Evolutionary conservation across 83 land plant genomes (phyloP).

Genomic region (Thuja plicata): DNA sequence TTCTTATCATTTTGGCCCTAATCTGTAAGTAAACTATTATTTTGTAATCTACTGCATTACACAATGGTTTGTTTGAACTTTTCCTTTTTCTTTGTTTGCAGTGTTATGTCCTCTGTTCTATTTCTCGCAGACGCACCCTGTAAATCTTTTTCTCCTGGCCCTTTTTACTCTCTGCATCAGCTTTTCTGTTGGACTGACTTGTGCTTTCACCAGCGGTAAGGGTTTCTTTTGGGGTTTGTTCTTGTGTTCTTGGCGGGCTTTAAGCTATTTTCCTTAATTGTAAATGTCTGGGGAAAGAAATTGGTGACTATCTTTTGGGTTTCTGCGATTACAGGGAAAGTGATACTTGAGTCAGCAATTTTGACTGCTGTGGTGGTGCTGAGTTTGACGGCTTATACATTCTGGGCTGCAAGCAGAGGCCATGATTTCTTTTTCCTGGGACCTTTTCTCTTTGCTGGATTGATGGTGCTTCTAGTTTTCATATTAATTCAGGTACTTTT

Average conservation of each 20-base stretch:
- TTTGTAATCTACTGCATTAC: too few relatives aligned
- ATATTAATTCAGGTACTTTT: conserved; percentile 54
- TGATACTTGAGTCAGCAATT: conserved; percentile 67
- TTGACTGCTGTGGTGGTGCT: conserved; percentile 52
- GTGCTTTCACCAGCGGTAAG: conserved; percentile 72
- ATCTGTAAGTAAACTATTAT: too few relatives aligned
- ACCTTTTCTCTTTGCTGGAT: conserved; percentile 52
- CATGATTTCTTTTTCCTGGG: conserved; percentile 73
- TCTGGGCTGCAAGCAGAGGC: conserved; percentile 75
- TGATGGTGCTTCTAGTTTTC: conserved; percentile 46
- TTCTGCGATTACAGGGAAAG: conserved; percentile 37
- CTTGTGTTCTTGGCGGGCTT: background rate
- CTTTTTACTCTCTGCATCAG: conserved; percentile 72
- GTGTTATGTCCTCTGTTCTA: conserved; percentile 70
- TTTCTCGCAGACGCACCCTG: conserved; percentile 71
- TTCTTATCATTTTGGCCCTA: too few relatives aligned
- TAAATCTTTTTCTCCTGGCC: conserved; percentile 70
- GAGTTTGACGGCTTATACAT: conserved; percentile 67
- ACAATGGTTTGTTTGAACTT: background rate
- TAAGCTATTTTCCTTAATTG: background rate
- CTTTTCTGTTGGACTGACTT: conserved; percentile 72
- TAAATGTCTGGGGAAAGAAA: background rate
- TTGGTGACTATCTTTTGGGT: background rate
- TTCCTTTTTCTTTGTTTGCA: conserved; percentile 25
- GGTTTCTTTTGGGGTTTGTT: background rate